Percentiles rank a stretch among this genome's conserved stretches.
phyloP scores from a whole-genome alignment of 176 grass and related monocot species.

The Ampelocalamus luodianensis region DNA sequence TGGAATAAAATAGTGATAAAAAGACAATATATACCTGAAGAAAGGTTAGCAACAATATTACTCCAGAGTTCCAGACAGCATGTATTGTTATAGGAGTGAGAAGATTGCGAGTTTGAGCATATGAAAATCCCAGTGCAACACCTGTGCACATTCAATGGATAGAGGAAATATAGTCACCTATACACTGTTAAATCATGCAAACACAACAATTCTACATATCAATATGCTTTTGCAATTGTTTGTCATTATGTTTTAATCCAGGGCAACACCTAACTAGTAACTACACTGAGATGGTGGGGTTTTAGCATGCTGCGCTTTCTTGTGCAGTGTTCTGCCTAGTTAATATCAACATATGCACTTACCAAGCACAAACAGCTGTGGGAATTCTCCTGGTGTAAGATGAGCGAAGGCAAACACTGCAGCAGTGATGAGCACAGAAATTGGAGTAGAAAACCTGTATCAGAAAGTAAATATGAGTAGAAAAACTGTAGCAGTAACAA shows the following conservation, averaged over 20 bases:
- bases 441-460: slow-evolving; percentile 84
- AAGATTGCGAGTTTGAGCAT: slow-evolving; percentile 93
- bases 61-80: slow-evolving; percentile 86
- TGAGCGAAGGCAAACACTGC: slow-evolving; percentile 87
- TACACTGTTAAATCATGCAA: slow-evolving; percentile 9
- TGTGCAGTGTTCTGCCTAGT: slow-evolving; percentile 1
- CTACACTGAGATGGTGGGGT: not conserved
- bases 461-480: slow-evolving; percentile 59
- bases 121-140: slow-evolving; percentile 77
- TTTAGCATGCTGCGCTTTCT: not conserved
- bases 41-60: slow-evolving; percentile 91
- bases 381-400: slow-evolving; percentile 93
- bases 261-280: not conserved
- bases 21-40: slow-evolving; percentile 69
- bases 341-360: slow-evolving; percentile 20
- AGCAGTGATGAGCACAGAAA: slow-evolving; percentile 77
- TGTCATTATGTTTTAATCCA: not conserved
- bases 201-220: not conserved
- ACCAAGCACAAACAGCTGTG: slow-evolving; percentile 91
- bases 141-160: slow-evolving; percentile 51
- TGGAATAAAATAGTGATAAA: slow-evolving; percentile 17
- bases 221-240: not conserved
- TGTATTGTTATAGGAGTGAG: slow-evolving; percentile 88
- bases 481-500: slow-evolving; percentile 61
- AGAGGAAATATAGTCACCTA: not conserved